Evolutionary conservation across 306 rosid species (phyloP).

Genomic region (Abrus pulchellus): DNA sequence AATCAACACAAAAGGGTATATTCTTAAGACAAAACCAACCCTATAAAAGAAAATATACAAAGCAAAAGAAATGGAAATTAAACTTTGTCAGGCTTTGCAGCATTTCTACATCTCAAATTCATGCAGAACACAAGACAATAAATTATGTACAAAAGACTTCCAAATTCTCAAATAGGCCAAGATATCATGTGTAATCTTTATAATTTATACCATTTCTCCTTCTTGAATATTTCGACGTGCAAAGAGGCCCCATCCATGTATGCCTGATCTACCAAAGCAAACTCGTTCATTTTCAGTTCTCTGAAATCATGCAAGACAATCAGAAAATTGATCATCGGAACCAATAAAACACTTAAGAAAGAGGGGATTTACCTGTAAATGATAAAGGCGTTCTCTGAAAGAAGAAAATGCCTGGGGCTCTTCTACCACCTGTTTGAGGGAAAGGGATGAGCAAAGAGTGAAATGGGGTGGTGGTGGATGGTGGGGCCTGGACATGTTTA

Average conservation of each 20-base stretch:
- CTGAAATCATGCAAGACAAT: slow-evolving; percentile 58
- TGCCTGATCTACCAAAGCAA: slow-evolving; percentile 94
- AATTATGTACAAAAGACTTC: neutral
- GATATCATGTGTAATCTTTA: slow-evolving; percentile 22
- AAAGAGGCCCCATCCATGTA: slow-evolving; percentile 98
- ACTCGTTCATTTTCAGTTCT: slow-evolving; percentile 85
- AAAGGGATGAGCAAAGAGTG: slow-evolving; percentile 8
- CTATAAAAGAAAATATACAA: neutral
- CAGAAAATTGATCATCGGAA: slow-evolving; percentile 44
- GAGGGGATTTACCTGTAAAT: slow-evolving; percentile 74
- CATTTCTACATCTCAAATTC: neutral
- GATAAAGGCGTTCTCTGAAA: slow-evolving; percentile 77
- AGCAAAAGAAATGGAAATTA: slow-evolving; percentile 10
- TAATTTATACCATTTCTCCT: slow-evolving; percentile 85
- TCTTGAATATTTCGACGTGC: slow-evolving; percentile 87
- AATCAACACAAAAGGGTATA: neutral
- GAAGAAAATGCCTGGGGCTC: slow-evolving; percentile 76
- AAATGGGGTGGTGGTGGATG: neutral
- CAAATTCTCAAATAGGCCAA: slow-evolving; percentile 22
- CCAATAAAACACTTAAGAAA: slow-evolving; percentile 15
- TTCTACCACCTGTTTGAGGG: slow-evolving; percentile 63
- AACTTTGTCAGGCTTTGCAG: slow-evolving; percentile 4
- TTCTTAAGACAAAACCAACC: neutral
- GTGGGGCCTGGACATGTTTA: neutral
- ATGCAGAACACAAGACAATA: slow-evolving; percentile 19